phyloP scores from a whole-genome alignment of 1,284 basidiomycete species.

The Termitomyces sp. region DNA sequence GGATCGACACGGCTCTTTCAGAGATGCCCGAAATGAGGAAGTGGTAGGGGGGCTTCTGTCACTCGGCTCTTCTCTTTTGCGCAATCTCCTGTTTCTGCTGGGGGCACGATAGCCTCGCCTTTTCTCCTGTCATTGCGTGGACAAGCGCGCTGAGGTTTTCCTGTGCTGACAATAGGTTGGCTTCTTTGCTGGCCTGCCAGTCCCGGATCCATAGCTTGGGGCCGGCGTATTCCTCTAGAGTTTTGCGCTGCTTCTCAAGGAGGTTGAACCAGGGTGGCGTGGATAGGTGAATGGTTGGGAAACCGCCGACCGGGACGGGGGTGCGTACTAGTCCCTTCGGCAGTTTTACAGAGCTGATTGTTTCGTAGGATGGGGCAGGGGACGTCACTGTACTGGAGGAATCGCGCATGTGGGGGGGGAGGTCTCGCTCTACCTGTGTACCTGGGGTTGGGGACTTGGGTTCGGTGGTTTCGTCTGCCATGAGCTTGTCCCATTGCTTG shows the following conservation, averaged over 20 bases:
- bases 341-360: too few relatives aligned
- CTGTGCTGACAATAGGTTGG: neutral
- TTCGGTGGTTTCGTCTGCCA: too few relatives aligned
- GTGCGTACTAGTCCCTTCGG: neutral
- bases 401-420: too few relatives aligned
- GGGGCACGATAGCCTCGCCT: neutral
- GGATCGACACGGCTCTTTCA: neutral
- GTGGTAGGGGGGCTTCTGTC: neutral
- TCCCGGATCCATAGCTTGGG: neutral
- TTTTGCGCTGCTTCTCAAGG: neutral
- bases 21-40: neutral
- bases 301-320: neutral
- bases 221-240: fast-evolving
- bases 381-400: too few relatives aligned
- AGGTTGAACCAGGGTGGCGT: neutral
- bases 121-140: neutral
- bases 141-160: neutral
- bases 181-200: neutral
- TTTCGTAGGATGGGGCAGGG: too few relatives aligned
- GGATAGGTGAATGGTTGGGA: neutral
- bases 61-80: neutral
- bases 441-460: too few relatives aligned
- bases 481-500: too few relatives aligned
- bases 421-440: too few relatives aligned
- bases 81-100: neutral